These are phyloP conservation scores for Pythium phragmitis DNA, from an alignment of 352 stramenopile species.

Conservation along the genomic window DNA sequence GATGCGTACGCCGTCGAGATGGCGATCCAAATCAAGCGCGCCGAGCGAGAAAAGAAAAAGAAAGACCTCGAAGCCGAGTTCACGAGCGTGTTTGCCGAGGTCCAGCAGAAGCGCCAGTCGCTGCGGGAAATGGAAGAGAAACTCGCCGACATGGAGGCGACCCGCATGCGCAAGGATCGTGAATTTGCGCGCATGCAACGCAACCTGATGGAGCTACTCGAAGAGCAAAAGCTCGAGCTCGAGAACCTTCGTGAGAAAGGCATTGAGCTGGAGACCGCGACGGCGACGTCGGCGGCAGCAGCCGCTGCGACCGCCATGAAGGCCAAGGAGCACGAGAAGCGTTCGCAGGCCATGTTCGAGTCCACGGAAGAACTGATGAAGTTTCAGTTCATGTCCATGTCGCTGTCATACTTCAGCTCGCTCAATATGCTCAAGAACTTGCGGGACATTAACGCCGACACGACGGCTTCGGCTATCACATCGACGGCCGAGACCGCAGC, in stretches of 20 bases:
- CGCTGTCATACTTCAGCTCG: constrained; percentile 93
- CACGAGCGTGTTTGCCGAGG: constrained; percentile 86
- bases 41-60: constrained; percentile 91
- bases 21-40: constrained; percentile 91
- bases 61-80: constrained; percentile 94
- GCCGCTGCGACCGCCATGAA: constrained; percentile 89
- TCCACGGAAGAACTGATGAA: constrained; percentile 96
- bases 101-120: constrained; percentile 85
- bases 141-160: constrained; percentile 87
- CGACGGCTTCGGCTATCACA: constrained; percentile 83
- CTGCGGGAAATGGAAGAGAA: constrained; percentile 86
- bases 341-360: constrained; percentile 90
- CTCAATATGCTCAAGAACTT: constrained; percentile 95
- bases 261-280: constrained; percentile 90
- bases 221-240: constrained; percentile 93
- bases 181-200: constrained; percentile 92
- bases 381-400: constrained; percentile 97
- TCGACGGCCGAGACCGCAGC: constrained; percentile 88
- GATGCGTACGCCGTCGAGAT: constrained; percentile 95
- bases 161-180: constrained; percentile 89
- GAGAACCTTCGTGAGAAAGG: constrained; percentile 89
- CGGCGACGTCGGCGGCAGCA: constrained; percentile 88
- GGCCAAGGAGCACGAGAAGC: constrained; percentile 89
- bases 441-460: constrained; percentile 93
- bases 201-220: constrained; percentile 92